Conservation (phyloP, 768 basidiomycete species). For the Saitozyma podzolica region DNA sequence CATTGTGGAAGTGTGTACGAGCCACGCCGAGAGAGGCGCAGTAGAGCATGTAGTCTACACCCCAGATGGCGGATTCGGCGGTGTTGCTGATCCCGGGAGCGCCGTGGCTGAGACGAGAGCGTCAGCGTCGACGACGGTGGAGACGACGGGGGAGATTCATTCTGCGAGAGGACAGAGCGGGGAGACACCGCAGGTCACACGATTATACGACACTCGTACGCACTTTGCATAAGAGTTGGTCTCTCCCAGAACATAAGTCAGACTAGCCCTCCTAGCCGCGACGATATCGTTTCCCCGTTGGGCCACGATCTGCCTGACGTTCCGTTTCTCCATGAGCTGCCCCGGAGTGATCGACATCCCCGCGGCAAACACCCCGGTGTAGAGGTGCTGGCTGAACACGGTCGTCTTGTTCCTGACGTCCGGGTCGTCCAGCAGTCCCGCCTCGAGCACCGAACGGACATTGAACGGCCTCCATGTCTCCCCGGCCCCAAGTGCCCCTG, state of each 20-base stretch:
- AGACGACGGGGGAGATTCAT: background rate
- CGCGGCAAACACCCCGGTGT: background rate
- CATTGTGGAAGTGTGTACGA: conserved; percentile 21
- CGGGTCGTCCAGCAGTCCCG: conserved; percentile 13
- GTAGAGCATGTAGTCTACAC: conserved; percentile 18
- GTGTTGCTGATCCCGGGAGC: conserved; percentile 18
- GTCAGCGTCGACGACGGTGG: background rate
- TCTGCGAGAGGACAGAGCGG: background rate
- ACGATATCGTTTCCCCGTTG: background rate
- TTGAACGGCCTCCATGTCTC: background rate
- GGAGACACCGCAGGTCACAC: background rate
- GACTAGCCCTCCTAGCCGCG: background rate
- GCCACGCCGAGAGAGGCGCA: conserved; percentile 19
- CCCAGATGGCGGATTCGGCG: conserved; percentile 29
- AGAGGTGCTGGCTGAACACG: conserved; percentile 2
- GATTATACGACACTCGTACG: background rate
- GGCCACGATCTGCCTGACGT: conserved; percentile 1
- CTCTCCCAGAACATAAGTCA: conserved; percentile 11
- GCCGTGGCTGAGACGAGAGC: conserved; percentile 13
- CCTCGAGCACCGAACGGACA: conserved; percentile 6
- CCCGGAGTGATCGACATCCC: background rate
- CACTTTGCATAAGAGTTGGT: conserved; percentile 27
- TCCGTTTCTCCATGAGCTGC: conserved; percentile 10
- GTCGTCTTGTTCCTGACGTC: conserved; percentile 1
- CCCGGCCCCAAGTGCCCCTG: background rate